Conservation (phyloP, 2,329 filamentous ascomycete species). For the Fulvia fulva region DNA sequence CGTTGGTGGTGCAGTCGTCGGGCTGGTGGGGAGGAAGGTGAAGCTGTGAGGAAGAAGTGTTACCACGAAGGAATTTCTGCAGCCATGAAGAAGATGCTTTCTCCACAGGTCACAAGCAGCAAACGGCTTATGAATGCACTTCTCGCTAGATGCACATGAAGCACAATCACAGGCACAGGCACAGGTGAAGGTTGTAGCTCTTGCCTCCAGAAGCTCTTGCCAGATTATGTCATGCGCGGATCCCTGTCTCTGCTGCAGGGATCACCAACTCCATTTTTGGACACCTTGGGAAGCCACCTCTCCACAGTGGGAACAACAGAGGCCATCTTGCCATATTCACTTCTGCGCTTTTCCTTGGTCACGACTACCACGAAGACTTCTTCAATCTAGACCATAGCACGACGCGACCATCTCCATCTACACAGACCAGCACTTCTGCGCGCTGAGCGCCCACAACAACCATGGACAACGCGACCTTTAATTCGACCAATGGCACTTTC, state of each 20-base stretch:
- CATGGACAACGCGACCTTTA: slow-evolving; percentile 32
- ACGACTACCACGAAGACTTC: background rate
- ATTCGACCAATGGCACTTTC: slow-evolving; percentile 22
- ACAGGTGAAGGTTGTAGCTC: background rate
- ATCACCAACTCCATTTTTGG: background rate
- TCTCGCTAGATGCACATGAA: background rate
- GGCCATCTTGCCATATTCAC: background rate
- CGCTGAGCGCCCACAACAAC: slow-evolving; percentile 16
- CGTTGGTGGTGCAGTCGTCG: background rate
- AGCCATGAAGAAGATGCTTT: background rate
- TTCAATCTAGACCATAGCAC: background rate
- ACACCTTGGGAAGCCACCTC: background rate
- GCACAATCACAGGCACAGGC: background rate
- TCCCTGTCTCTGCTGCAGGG: background rate
- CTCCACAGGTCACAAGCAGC: background rate
- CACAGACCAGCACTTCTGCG: background rate
- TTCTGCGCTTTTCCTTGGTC: background rate
- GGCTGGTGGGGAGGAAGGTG: slow-evolving; percentile 1
- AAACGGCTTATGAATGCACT: slow-evolving; percentile 2
- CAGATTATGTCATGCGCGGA: background rate
- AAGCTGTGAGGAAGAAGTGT: background rate
- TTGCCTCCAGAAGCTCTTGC: background rate
- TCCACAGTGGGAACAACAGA: too few relatives aligned
- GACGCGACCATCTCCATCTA: background rate
- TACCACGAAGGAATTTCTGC: background rate